These are phyloP conservation scores for Triadica sebifera DNA, from an alignment of 345 rosid species.

Conservation along the genomic window DNA sequence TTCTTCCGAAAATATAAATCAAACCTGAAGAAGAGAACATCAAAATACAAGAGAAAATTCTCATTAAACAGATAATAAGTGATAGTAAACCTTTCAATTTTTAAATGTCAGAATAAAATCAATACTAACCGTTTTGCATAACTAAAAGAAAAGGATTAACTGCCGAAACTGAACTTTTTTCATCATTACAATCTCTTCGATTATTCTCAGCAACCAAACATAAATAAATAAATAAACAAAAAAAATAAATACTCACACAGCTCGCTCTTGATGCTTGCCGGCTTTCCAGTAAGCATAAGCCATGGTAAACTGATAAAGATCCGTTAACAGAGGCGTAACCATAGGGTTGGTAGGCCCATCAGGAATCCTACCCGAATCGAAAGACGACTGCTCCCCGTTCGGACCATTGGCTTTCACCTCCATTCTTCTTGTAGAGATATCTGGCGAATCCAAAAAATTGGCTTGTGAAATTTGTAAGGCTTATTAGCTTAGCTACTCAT, in stretches of 20 bases:
- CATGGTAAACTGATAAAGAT: slow-evolving; percentile 98
- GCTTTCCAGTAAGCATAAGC: slow-evolving; percentile 99
- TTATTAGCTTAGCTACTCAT: neutral
- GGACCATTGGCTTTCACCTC: slow-evolving; percentile 24
- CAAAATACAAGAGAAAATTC: neutral
- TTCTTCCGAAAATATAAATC: slow-evolving; percentile 93
- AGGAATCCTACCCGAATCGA: slow-evolving; percentile 36
- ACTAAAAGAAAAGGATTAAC: neutral
- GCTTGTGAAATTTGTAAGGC: neutral
- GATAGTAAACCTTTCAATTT: neutral
- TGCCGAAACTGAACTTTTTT: neutral
- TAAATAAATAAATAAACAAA: neutral
- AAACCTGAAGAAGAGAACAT: slow-evolving; percentile 49
- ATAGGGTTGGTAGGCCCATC: slow-evolving; percentile 82
- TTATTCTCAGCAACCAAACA: slow-evolving; percentile 3
- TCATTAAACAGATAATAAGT: neutral
- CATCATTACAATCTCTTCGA: neutral
- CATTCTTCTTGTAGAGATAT: neutral
- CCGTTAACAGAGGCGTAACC: slow-evolving; percentile 92
- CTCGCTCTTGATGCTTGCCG: slow-evolving; percentile 70
- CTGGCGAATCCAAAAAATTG: neutral
- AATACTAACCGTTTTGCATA: neutral
- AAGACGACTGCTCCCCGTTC: neutral
- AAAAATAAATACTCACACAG: slow-evolving; percentile 52
- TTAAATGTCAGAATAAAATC: neutral